Conservation (phyloP, 1,139 yeast genomes). For the Kodamaea plutei region DNA sequence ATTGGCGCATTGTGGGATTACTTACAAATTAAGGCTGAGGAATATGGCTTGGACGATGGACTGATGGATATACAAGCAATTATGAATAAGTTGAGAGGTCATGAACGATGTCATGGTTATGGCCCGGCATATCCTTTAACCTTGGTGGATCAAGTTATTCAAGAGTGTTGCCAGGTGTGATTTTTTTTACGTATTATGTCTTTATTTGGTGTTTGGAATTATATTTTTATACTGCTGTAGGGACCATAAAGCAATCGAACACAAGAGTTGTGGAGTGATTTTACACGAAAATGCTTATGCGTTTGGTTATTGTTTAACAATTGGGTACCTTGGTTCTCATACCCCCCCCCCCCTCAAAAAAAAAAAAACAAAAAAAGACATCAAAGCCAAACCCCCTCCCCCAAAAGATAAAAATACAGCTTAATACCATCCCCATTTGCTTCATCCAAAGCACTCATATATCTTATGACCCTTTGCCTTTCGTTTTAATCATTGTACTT, state of each 20-base stretch:
- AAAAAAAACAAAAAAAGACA: too few relatives aligned
- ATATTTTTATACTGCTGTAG: not conserved
- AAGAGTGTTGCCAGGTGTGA: constrained; percentile 8
- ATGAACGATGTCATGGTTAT: constrained; percentile 72
- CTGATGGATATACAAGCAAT: constrained; percentile 55
- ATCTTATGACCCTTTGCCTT: too few relatives aligned
- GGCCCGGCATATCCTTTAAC: constrained; percentile 74
- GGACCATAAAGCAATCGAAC: not conserved
- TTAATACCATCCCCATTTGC: too few relatives aligned
- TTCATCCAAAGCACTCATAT: too few relatives aligned
- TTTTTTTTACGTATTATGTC: not conserved
- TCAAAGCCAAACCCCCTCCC: too few relatives aligned
- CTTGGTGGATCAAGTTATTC: constrained; percentile 39
- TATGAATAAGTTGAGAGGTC: constrained; percentile 57
- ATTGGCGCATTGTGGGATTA: constrained; percentile 85
- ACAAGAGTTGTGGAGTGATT: too few relatives aligned
- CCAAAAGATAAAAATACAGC: too few relatives aligned
- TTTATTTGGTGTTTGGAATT: not conserved
- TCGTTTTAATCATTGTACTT: too few relatives aligned
- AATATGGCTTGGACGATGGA: constrained; percentile 39
- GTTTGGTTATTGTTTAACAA: too few relatives aligned
- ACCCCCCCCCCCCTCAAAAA: too few relatives aligned
- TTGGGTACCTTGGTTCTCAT: too few relatives aligned
- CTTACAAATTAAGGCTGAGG: constrained; percentile 45
- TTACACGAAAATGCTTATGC: too few relatives aligned